A percentile compares a stretch with the other conserved stretches of the same genome.
These are phyloP conservation scores for Cercospora zeina DNA, from an alignment of 2,329 filamentous ascomycete genomes.

Conservation along the genomic window DNA sequence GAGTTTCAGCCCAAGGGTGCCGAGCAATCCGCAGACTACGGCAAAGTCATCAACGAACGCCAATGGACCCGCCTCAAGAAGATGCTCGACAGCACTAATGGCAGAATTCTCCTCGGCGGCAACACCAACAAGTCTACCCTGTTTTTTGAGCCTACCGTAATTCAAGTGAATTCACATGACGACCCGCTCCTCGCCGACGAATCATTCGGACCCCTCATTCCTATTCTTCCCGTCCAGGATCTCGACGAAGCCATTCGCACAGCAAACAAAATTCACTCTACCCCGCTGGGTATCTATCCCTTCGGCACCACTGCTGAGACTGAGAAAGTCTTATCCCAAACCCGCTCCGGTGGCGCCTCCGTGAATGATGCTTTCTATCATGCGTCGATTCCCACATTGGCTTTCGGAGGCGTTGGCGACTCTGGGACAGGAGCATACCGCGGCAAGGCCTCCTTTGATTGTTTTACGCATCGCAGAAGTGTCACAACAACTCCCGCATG, in stretches of 20 bases:
- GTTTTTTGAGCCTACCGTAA: slow-evolving; percentile 89
- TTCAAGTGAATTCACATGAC: slow-evolving; percentile 72
- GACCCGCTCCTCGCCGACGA: slow-evolving; percentile 81
- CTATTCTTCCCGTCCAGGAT: slow-evolving; percentile 73
- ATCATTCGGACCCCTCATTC: slow-evolving; percentile 89
- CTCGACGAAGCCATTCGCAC: slow-evolving; percentile 84
- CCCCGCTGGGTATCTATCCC: slow-evolving; percentile 78
- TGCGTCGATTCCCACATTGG: slow-evolving; percentile 66
- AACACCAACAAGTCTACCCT: slow-evolving; percentile 74
- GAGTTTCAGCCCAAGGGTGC: slow-evolving; percentile 84
- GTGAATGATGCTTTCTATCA: slow-evolving; percentile 66
- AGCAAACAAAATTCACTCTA: slow-evolving; percentile 77
- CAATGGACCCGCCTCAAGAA: slow-evolving; percentile 83
- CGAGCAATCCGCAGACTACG: slow-evolving; percentile 74
- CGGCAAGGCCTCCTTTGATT: slow-evolving; percentile 71
- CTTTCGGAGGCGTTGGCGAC: slow-evolving; percentile 81
- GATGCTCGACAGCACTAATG: slow-evolving; percentile 81
- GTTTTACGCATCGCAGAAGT: slow-evolving; percentile 63
- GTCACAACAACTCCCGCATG: slow-evolving; percentile 65
- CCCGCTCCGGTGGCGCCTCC: slow-evolving; percentile 54
- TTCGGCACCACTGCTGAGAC: slow-evolving; percentile 82
- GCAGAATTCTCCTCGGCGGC: slow-evolving; percentile 85
- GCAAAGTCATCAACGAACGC: slow-evolving; percentile 74
- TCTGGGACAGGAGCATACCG: slow-evolving; percentile 76
- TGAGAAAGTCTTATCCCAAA: slow-evolving; percentile 57